Base-by-base conservation (phyloP, 2,329 filamentous ascomycete genomes). In the Phyllosticta capitalensis region DNA sequence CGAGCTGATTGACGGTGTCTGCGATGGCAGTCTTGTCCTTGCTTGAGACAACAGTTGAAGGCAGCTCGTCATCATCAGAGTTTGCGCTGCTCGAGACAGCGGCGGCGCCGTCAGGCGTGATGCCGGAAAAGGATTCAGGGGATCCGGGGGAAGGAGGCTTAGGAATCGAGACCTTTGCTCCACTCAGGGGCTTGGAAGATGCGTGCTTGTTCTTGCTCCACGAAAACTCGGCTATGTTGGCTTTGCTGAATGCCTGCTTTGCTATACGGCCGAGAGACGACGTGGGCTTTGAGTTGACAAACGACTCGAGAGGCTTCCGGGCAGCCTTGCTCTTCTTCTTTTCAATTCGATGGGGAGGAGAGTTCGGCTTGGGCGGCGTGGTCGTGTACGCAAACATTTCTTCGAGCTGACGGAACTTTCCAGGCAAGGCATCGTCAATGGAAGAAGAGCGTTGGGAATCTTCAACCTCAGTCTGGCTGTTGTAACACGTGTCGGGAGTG, bases 11-110 rank as follows among this genome's bases (percentile, higher is more conserved):
- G 51, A 30, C 52, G 38, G 58, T 53, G 38, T 7, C 68, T 65
- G 45, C 70, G 68, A 17, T 67, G 62, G 3, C 30, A 50, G 21
- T 21, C n/a, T 10, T 53, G 30, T 12, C 0, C 9, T 24, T 52
- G 10, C 24, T 51, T 6, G 3, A 4, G 1, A 17, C 21, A 17
- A 12, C 21, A 9, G 9, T 22, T 5, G 28, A 45, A 9, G 38
- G 22, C 17, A 38, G 10, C 7, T 10, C 52, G 2, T 48, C n/a
- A 5, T 17, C 30, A 10, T 24, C 49, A 10, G 20, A 17, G 49
- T 19, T 20, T 17, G 12, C 6, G 17, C 38, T n/a, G 17, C 10
- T 19, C n/a, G 20, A 19, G 20, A 17, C 49, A 3, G 20, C 19
- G 3, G 19, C 1, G 20, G 49, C 49, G 20, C 12, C 20, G 5